Evolutionary conservation across 805 yeast genomes (phyloP).

Genomic region (Saturnispora dispora): DNA sequence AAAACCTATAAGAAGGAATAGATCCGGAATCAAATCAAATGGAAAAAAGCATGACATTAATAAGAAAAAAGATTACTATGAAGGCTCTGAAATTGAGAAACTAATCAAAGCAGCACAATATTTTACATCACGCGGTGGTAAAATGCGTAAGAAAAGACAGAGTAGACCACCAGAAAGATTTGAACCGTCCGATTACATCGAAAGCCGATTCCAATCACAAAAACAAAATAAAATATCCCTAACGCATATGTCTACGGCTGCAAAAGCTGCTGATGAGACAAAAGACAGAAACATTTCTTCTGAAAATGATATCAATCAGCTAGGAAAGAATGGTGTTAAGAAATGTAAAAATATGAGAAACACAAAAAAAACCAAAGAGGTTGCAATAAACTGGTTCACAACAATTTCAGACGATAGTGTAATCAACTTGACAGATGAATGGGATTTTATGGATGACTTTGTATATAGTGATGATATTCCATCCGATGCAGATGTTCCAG

Average conservation of each 20-base stretch:
- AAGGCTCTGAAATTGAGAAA: conserved; percentile 10
- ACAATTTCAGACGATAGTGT: conserved; percentile 13
- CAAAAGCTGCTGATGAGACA: neutral
- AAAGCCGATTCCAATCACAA: neutral
- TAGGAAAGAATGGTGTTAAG: neutral
- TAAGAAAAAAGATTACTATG: conserved; percentile 1
- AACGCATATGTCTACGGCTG: conserved; percentile 1
- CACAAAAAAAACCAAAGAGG: conserved; percentile 2
- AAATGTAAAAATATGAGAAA: neutral
- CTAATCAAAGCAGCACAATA: conserved; percentile 20
- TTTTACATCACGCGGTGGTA: conserved; percentile 20
- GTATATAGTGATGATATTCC: conserved; percentile 15
- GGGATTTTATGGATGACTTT: conserved; percentile 17
- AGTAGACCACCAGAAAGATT: conserved; percentile 19
- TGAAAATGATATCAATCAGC: neutral
- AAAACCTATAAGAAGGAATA: conserved; percentile 1
- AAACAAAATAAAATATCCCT: conserved; percentile 1
- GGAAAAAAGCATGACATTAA: neutral
- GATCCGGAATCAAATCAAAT: neutral
- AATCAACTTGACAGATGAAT: conserved; percentile 7
- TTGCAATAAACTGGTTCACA: conserved; percentile 18
- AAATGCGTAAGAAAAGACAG: conserved; percentile 15
- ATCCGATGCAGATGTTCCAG: neutral
- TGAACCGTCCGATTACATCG: conserved; percentile 12
- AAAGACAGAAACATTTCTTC: neutral